Base-by-base conservation (phyloP, 495 filamentous ascomycete species). In the Glutinoglossum americanum region DNA sequence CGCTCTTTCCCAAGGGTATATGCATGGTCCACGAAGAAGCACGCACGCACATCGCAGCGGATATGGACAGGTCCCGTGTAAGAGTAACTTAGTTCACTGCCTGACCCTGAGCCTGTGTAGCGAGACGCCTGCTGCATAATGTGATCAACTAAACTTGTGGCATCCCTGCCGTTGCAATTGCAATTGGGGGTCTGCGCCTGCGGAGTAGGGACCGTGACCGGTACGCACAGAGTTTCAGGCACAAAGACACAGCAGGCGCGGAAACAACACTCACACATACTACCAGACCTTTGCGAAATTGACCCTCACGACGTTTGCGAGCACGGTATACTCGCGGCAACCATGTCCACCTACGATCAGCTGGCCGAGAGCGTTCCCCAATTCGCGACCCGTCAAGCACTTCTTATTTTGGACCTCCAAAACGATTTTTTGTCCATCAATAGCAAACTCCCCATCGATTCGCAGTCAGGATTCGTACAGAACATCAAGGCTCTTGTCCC, bases 341-440 rank as follows among this genome's bases (percentile, higher is more conserved):
- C 58, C 58, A 74, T 75, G 67, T 76, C 79, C 58, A 61, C 73
- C 59, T 72, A 78, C 65, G 71, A 73, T 56, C 63, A 67, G 32
- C 37, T 57, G 44, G 44, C 25, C 17, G 60, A 58, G 49, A 63
- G 67, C 59, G 55, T 76, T 26, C 77, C 79, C 17, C 64, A 67
- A 23, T 75, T 84, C 57, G 70, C 77, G 57, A 92, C 89, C 11
- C 79, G 87, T 54, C 85, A 89, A 71, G 92, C 88, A 0, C 69
- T 98, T 41, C 71, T 98, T 26, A 67, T 95, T 15, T 72, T 96
- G 55, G 89, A 94, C 64, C 76, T 94, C 25, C 92, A 97, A 61
- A 94, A 95, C 66, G 92, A 96, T 68, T 94, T 96, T 64, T 67
- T 94, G 48, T 76, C 79, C 28, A 68, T 78, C 0, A 75, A 79